Base-by-base conservation (phyloP, 495 filamentous ascomycete species). In the Aspergillus olivimuriae region DNA sequence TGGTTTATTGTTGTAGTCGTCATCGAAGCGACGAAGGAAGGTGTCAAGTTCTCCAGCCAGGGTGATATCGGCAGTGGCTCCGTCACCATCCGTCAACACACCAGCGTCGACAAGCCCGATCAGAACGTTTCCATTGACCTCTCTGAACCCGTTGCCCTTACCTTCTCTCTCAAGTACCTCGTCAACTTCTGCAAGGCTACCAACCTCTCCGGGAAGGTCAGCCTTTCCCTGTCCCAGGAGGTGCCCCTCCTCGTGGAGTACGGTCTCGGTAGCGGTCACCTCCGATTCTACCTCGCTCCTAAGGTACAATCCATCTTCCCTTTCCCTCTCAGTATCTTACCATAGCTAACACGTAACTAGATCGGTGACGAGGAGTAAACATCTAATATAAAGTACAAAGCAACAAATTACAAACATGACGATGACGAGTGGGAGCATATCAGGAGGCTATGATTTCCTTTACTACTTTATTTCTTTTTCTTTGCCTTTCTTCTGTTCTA, bases 181-280 rank as follows among this genome's bases (percentile, higher is more conserved):
- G 88, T 94, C 78, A 95, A 95, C 77, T 99, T 99, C 75, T 97
- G 92, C 82, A 99, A 99, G 76, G 92, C 92, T 28, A 83, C 84
- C 58, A 81, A 82, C 41, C 72, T 99, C 42, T 92, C 89, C 43
- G 68, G 59, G 58, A 76, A 78, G 39, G 92, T 99, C 56, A 90
- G 84, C 63, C 79, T 99, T 53, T 90, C 86, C 68, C 76, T 99
- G 38, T 95, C 89, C 36, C 89, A 88, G 63, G 92, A 99, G 70
- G 90, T 99, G 32, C 92, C 92, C 17, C 81, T 99, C 53, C 72
- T 96, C 43, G 92, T 99, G 16, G 91, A 97, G 70, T 99, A 96
- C 57, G 74, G 67, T 36, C 73, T 97, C 46, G 85, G 83, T 49
- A 88, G 81, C 72, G 94, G 91, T 62, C 90, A 87, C 62, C 67